Evolutionary conservation across 106 monocot species (phyloP), one percentile per base, ranked within the genome.

Genomic region (Acorus gramineus): DNA sequence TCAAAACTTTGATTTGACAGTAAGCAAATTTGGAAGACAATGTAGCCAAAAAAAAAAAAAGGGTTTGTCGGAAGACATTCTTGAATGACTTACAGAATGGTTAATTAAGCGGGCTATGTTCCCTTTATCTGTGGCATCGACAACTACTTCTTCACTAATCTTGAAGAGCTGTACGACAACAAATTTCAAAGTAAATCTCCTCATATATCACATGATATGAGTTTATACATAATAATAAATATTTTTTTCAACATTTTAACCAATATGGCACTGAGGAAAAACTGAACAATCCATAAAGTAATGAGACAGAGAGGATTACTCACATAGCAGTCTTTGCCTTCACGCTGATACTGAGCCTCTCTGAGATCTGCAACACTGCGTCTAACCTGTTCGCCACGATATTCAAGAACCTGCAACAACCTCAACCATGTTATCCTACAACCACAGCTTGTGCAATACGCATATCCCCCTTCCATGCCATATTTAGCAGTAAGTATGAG

Each of bases 281-380:
- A 28, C 28, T 28, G 28, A 28, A 28, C 28, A 28, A 28, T 28
- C 28, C 28, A 28, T 28, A 28, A 4, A 63, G 42, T 66, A 57
- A 3, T 11, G 53, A 84, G 8, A 11, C 13, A 55, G 7, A 49
- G 10, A 73, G 46, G 48, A 61, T 56, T n/a, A 59, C 84, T 84
- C 69, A 95, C 94, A 78, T 90, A 95, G 63, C 94, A 95, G 67
- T 95, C 95, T 59, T 95, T 95, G 43, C 84, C 82, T 71, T 87
- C 80, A 6, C 71, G 52, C 7, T 71, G 77, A 71, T 95, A 95
- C 0, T 58, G 77, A 52, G 86, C 84, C 70, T 95, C 95, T 58
- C 95, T 79, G 10, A 90, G 67, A 82, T 95, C 87, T 42, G 90
- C 84, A 63, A 95, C 84, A 76, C 87, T 87, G 48, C 95, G 79